Evolutionary conservation across 129 eudicot species (phyloP).

Genomic region (Chrysanthemum seticuspe): DNA sequence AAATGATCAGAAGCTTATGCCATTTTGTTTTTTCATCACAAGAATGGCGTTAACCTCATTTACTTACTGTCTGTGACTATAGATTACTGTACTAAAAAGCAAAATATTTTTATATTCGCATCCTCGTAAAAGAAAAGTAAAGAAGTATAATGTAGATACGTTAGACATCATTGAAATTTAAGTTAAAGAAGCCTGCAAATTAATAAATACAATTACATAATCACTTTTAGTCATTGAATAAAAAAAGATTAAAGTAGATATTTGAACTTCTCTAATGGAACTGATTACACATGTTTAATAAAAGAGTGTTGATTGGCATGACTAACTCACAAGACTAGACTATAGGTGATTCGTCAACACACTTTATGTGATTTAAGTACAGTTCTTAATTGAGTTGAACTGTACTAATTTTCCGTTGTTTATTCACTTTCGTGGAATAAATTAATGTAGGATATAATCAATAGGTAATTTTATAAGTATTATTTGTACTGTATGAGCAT

Average conservation of each 20-base stretch:
- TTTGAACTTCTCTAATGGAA: too few species aligned
- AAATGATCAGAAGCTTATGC: conserved; percentile 3
- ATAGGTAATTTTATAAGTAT: not conserved
- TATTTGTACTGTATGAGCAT: not conserved
- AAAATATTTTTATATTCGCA: conserved; percentile 6
- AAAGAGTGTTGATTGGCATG: too few species aligned
- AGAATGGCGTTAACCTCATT: conserved; percentile 1
- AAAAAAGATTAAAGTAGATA: too few species aligned
- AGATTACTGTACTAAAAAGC: conserved; percentile 13
- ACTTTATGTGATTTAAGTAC: too few species aligned
- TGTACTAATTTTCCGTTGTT: not conserved
- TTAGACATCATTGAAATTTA: conserved; percentile 5
- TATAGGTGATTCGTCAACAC: too few species aligned
- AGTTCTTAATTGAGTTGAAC: not conserved
- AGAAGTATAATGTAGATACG: conserved; percentile 19
- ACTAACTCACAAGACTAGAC: too few species aligned
- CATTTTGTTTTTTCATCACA: conserved; percentile 9
- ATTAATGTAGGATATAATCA: not conserved
- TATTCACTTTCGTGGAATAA: not conserved
- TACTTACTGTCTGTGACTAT: not conserved
- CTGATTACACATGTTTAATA: too few species aligned
- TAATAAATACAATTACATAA: too few species aligned
- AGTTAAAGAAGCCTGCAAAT: too few species aligned
- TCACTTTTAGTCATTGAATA: too few species aligned
- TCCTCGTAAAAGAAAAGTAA: conserved; percentile 13